A percentile compares a stretch with the other conserved stretches of the same genome.
phyloP scores from a whole-genome alignment of 768 basidiomycete genomes.

The Auricularia cornea region DNA sequence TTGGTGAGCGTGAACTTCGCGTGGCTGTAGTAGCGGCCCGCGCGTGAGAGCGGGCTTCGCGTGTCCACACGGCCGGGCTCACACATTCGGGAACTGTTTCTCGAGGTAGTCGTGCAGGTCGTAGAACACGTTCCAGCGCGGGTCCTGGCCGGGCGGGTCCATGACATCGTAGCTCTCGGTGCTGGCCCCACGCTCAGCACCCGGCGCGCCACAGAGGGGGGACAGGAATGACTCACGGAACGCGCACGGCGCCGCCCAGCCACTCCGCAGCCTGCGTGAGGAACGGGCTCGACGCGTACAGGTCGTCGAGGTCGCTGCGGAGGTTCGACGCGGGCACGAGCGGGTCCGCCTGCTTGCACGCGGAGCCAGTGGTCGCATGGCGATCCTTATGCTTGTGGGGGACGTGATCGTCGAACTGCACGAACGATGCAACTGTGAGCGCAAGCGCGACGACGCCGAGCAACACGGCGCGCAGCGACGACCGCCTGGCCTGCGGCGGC shows the following conservation, averaged over 20 bases:
- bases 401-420: not conserved
- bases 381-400: not conserved
- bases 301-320: slow-evolving; percentile 24
- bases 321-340: slow-evolving; percentile 8
- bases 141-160: slow-evolving; percentile 39
- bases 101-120: slow-evolving; percentile 50
- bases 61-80: slow-evolving; percentile 11
- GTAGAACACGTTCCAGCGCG: slow-evolving; percentile 46
- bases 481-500: not conserved
- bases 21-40: slow-evolving; percentile 34
- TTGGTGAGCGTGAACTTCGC: slow-evolving; percentile 50
- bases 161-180: slow-evolving; percentile 46
- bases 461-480: not conserved
- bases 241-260: slow-evolving; percentile 40
- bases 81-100: slow-evolving; percentile 56
- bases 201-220: slow-evolving; percentile 17
- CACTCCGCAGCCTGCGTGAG: slow-evolving; percentile 34
- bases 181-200: slow-evolving; percentile 19
- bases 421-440: not conserved
- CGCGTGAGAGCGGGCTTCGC: not conserved
- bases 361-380: not conserved
- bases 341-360: not conserved
- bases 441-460: not conserved
- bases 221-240: slow-evolving; percentile 17
- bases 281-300: slow-evolving; percentile 31